Evolutionary conservation across 2,329 filamentous ascomycete species (phyloP), one percentile per base, ranked within the genome.

Genomic region (Aureobasidium vineae): DNA sequence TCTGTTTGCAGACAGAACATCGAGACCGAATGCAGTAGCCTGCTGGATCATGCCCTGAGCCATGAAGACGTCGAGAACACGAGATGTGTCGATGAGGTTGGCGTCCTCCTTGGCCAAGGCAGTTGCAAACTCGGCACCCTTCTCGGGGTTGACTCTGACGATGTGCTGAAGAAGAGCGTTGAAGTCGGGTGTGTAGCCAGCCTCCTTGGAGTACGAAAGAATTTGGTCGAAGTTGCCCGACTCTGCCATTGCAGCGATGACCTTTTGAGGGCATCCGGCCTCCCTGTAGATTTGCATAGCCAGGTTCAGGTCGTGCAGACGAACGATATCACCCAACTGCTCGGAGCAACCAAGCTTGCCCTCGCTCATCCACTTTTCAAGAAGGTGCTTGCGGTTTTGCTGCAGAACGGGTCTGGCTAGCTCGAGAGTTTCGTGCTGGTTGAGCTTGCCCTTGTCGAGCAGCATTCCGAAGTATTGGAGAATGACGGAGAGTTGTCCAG

Each of bases 381-480:
- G 85, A 31, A 99, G 82, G 75, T 98, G 92, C 81, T 97, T 98
- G 70, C 95, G 88, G 77, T 93, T 95, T 79, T 99, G 95, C 66
- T 90, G 88, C 67, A 99, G 85, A 23, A 99, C 95, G 23, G 95
- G 95, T 71, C 92, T 88, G 11, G 95, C 93, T 69, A 99, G 84
- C 81, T 99, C 95, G 45, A 99, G 82, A 54, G 93, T 97, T 80
- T 99, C 95, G 71, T 96, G 90, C 76, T 89, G 88, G 81, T 99
- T 99, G 53, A 99, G 83, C 33, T 86, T 86, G 67, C 95, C 94
- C 85, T 99, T 97, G 77, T 99, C 96, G 40, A 99, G 85, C 50
- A 99, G 84, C 86, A 97, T 92, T 69, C 95, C 95, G 72, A 99
- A 99, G 80, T 99, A 99, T 77, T 98, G 95, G 63, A 99, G 84